Conservation (phyloP, 371 early-diverging fungal species). For the Phascolomyces articulosus region DNA sequence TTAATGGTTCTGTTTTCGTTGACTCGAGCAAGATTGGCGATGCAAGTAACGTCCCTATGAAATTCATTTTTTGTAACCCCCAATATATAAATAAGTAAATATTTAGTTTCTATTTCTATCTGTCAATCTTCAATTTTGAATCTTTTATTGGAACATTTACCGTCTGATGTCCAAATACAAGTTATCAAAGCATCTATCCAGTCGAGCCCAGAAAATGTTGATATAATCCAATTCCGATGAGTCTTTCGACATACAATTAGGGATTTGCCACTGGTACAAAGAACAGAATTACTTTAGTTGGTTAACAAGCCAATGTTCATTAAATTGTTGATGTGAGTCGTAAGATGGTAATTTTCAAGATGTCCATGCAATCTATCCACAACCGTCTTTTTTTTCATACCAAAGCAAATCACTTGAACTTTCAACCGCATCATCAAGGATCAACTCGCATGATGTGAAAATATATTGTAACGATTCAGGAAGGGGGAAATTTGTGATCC, state of each 20-base stretch:
- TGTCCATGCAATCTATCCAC: neutral
- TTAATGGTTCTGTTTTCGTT: constrained; percentile 1
- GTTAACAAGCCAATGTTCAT: neutral
- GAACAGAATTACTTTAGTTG: neutral
- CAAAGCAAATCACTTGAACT: neutral
- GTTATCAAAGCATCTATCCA: neutral
- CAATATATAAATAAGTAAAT: neutral
- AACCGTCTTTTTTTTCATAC: neutral
- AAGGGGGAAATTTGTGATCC: neutral
- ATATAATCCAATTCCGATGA: neutral
- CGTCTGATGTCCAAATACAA: neutral
- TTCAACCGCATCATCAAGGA: neutral
- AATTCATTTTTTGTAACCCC: neutral
- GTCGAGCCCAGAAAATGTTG: neutral
- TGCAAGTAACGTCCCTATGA: neutral
- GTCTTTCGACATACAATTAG: neutral
- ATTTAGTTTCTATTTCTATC: neutral
- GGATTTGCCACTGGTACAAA: neutral
- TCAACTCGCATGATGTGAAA: neutral
- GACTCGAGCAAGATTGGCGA: neutral
- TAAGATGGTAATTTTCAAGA: neutral
- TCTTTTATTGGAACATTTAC: neutral
- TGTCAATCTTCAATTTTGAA: neutral
- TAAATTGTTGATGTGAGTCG: neutral
- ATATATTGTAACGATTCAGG: neutral